Percentiles rank a stretch among this genome's conserved stretches.
Evolutionary conservation across 345 rosid genomes (phyloP).

Genomic region (Salix caprea): DNA sequence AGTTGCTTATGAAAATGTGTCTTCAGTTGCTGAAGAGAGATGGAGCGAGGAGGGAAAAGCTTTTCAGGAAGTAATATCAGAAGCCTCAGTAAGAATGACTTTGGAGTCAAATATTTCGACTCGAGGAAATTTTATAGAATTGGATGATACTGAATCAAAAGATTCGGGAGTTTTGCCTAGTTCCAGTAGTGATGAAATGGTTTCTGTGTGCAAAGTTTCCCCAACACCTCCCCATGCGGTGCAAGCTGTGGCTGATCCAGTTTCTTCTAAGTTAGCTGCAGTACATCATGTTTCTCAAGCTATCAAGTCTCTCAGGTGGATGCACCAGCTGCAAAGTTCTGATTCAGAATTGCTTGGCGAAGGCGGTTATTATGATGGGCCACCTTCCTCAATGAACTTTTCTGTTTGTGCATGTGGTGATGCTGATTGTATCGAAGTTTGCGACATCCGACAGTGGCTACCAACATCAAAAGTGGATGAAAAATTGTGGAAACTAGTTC

Average conservation of each 20-base stretch:
- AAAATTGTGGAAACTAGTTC: slow-evolving; percentile 91
- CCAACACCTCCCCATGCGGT: slow-evolving; percentile 35
- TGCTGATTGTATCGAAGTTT: slow-evolving; percentile 92
- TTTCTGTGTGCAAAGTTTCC: slow-evolving; percentile 34
- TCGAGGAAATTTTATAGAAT: slow-evolving; percentile 24
- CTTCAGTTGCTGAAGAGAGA: slow-evolving; percentile 31
- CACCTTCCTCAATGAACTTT: slow-evolving; percentile 38
- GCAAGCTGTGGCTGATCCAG: slow-evolving; percentile 55
- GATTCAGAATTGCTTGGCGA: slow-evolving; percentile 38
- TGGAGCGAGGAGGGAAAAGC: slow-evolving; percentile 22
- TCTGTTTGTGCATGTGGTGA: slow-evolving; percentile 92
- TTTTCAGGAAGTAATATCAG: slow-evolving; percentile 26
- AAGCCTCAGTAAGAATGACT: slow-evolving; percentile 35
- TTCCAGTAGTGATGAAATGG: slow-evolving; percentile 28
- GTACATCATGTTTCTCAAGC: slow-evolving; percentile 96
- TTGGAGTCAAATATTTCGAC: slow-evolving; percentile 34
- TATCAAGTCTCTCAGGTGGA: slow-evolving; percentile 90
- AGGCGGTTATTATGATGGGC: slow-evolving; percentile 21
- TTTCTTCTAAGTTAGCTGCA: slow-evolving; percentile 81
- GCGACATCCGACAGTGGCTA: slow-evolving; percentile 93
- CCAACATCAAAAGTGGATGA: slow-evolving; percentile 81
- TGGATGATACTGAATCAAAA: slow-evolving; percentile 21
- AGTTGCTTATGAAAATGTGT: slow-evolving; percentile 31
- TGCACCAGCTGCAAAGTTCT: slow-evolving; percentile 65
- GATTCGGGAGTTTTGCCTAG: slow-evolving; percentile 19